Conservation (phyloP, 2,329 filamentous ascomycete genomes). For the Lasiodiplodia sp. region DNA sequence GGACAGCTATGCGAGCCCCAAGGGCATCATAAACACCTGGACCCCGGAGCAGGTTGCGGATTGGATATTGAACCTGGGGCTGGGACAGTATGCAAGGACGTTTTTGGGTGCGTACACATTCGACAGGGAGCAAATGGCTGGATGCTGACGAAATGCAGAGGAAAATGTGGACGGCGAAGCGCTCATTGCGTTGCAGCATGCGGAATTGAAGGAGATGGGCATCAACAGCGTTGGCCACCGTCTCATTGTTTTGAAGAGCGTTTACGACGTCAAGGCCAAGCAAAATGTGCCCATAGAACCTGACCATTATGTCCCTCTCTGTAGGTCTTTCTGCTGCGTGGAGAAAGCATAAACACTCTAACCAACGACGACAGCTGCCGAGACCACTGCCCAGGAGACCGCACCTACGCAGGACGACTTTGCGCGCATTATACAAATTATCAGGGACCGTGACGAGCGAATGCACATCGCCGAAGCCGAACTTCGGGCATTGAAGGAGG, state of each 20-base stretch:
- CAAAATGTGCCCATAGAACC: conserved; percentile 90
- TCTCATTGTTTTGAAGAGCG: conserved; percentile 91
- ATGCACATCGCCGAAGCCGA: conserved; percentile 85
- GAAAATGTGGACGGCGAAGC: conserved; percentile 95
- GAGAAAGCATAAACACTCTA: neutral
- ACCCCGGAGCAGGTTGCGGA: conserved; percentile 88
- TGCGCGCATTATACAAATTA: conserved; percentile 85
- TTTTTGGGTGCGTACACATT: conserved; percentile 75
- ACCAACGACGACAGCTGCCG: conserved; percentile 70
- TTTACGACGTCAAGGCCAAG: conserved; percentile 95
- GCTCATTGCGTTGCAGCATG: conserved; percentile 84
- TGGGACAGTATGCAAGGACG: conserved; percentile 81
- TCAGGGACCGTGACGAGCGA: conserved; percentile 88
- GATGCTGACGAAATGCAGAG: conserved; percentile 62
- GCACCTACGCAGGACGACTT: conserved; percentile 93
- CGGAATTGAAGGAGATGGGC: conserved; percentile 94
- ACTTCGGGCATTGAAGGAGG: conserved; percentile 73
- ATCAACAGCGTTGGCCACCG: conserved; percentile 92
- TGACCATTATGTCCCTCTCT: conserved; percentile 91
- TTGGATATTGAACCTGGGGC: conserved; percentile 79
- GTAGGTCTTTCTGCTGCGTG: conserved; percentile 58
- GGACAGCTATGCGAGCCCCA: conserved; percentile 71
- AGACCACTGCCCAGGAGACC: conserved; percentile 83
- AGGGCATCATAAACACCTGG: conserved; percentile 81
- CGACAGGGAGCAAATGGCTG: neutral